These are phyloP conservation scores for Saccharum hybrid DNA, from an alignment of 202 grass and related monocot genomes.

Conservation along the genomic window DNA sequence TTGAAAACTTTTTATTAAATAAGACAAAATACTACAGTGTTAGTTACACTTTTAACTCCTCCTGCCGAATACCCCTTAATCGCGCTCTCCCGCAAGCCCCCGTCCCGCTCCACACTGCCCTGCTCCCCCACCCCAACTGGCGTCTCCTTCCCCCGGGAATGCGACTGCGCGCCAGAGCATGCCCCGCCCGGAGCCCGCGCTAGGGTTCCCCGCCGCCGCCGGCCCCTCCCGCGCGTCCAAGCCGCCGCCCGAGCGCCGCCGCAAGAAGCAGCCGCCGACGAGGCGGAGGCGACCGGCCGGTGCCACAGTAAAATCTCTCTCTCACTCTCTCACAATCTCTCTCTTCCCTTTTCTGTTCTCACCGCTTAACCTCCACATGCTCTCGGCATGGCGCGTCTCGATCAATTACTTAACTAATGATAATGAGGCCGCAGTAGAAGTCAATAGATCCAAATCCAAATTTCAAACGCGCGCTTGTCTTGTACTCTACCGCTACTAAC, in stretches of 20 bases:
- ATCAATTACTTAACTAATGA: conserved; percentile 39
- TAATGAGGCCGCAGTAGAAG: background rate
- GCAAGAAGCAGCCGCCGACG: conserved; percentile 46
- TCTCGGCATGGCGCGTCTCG: background rate
- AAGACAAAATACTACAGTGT: too few relatives aligned
- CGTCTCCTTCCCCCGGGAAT: conserved; percentile 56
- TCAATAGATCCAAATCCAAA: conserved; percentile 60
- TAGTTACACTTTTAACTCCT: too few relatives aligned
- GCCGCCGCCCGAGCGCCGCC: conserved; percentile 32
- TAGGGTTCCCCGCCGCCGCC: conserved; percentile 47
- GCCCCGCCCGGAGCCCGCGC: conserved; percentile 61
- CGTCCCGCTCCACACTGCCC: background rate
- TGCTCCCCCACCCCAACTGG: background rate
- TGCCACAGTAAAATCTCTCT: conserved; percentile 35
- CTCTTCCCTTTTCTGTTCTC: background rate
- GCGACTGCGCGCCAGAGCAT: conserved; percentile 53
- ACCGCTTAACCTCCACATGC: conserved; percentile 29
- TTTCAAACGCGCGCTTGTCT: conserved; percentile 30
- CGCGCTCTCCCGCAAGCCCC: background rate
- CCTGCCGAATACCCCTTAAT: background rate
- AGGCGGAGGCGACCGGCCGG: conserved; percentile 35
- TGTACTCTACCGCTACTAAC: background rate
- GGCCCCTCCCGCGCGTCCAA: background rate
- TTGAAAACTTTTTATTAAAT: too few relatives aligned
- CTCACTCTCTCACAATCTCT: background rate